Conservation (phyloP, 305 asterid species). For the Fraxinus paxiana region DNA sequence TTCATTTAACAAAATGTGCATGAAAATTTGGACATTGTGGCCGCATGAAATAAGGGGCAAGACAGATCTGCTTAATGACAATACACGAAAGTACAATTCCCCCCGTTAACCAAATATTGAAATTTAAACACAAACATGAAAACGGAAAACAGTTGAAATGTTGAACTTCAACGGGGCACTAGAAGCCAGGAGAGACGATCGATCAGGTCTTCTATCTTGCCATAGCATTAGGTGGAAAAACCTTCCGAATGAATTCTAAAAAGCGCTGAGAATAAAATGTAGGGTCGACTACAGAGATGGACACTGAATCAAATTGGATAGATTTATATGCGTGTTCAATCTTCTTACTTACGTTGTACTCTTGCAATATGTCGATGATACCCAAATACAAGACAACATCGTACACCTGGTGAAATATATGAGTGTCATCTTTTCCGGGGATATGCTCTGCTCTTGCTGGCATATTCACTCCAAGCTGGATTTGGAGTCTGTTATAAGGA, state of each 20-base stretch:
- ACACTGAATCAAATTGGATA: slow-evolving; percentile 69
- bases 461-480: slow-evolving; percentile 97
- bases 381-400: slow-evolving; percentile 88
- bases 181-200: background rate
- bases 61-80: slow-evolving; percentile 8
- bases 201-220: slow-evolving; percentile 23
- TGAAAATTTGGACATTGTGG: background rate
- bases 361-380: slow-evolving; percentile 90
- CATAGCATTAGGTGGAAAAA: slow-evolving; percentile 54
- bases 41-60: background rate
- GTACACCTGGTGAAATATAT: slow-evolving; percentile 69
- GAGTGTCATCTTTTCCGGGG: slow-evolving; percentile 37
- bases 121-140: background rate
- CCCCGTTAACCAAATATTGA: background rate
- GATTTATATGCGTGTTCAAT: slow-evolving; percentile 83
- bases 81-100: slow-evolving; percentile 5
- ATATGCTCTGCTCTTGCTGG: slow-evolving; percentile 91
- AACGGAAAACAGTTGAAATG: background rate
- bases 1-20: background rate
- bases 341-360: slow-evolving; percentile 81
- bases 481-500: slow-evolving; percentile 60
- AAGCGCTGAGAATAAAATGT: slow-evolving; percentile 74
- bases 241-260: slow-evolving; percentile 74
- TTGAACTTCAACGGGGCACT: background rate
- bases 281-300: slow-evolving; percentile 90